Evolutionary conservation across 2,329 filamentous ascomycete genomes (phyloP).

Genomic region (Diaporthe sp.): DNA sequence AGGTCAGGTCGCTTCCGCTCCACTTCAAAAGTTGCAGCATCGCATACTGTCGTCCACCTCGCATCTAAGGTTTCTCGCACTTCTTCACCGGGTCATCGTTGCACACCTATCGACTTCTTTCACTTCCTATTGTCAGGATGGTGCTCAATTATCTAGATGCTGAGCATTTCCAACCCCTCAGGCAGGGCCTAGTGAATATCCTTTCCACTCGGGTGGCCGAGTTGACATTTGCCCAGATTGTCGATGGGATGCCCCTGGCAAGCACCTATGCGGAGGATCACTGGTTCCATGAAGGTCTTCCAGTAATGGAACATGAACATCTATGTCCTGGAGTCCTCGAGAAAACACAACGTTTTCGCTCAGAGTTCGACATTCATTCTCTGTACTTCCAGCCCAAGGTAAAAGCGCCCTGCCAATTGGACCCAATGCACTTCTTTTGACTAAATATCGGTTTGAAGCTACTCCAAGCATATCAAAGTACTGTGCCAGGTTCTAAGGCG

Average conservation of each 20-base stretch:
- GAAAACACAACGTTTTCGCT: background rate
- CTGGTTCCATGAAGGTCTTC: background rate
- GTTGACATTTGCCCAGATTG: background rate
- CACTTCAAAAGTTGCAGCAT: no score
- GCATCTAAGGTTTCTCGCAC: no score
- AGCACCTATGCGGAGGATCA: background rate
- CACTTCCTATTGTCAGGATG: background rate
- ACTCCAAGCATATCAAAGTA: background rate
- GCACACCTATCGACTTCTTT: background rate
- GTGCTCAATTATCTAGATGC: background rate
- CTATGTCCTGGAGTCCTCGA: background rate
- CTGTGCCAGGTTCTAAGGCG: background rate
- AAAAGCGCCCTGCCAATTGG: background rate
- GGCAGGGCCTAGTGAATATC: background rate
- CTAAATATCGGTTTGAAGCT: background rate
- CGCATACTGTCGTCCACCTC: no score
- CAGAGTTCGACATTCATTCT: background rate
- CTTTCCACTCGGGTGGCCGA: background rate
- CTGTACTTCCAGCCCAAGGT: background rate
- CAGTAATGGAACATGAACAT: background rate
- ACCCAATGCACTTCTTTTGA: background rate
- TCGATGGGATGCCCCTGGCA: background rate
- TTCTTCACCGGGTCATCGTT: no score
- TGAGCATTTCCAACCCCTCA: background rate
- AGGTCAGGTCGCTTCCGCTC: no score